Conservation (phyloP, 352 stramenopile genomes). For the Phytophthora megakarya region DNA sequence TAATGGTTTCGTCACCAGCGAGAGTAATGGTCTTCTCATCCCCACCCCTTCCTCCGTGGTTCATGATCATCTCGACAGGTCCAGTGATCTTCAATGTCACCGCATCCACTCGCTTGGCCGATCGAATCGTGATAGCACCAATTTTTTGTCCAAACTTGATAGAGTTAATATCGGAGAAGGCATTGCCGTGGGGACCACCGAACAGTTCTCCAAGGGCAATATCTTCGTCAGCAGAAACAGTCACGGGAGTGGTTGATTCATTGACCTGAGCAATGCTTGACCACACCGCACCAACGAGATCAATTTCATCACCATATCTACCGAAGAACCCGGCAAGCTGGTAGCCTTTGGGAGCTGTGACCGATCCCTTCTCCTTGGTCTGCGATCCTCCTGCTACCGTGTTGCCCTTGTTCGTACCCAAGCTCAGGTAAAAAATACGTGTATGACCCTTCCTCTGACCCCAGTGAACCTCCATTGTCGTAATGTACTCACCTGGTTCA, state of each 20-base stretch:
- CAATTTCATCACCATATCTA: constrained; percentile 23
- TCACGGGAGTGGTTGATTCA: constrained; percentile 7
- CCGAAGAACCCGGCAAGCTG: constrained; percentile 31
- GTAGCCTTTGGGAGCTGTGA: constrained; percentile 25
- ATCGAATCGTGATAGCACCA: constrained; percentile 23
- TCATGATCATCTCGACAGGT: constrained; percentile 23
- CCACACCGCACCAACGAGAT: constrained; percentile 29
- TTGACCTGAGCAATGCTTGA: constrained; percentile 31
- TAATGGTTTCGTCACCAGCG: constrained; percentile 28
- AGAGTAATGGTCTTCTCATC: constrained; percentile 43
- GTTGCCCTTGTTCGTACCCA: constrained; percentile 16
- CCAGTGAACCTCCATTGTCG: constrained; percentile 18
- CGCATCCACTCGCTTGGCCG: constrained; percentile 40
- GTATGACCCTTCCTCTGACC: constrained; percentile 5
- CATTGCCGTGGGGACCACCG: constrained; percentile 23
- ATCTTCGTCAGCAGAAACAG: constrained; percentile 21
- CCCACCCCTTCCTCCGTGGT: constrained; percentile 49
- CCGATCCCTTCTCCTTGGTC: constrained; percentile 17
- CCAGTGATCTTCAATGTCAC: constrained; percentile 39
- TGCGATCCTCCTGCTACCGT: constrained; percentile 16
- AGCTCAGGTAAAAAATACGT: constrained; percentile 25
- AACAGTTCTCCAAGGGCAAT: constrained; percentile 26
- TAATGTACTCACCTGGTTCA: constrained; percentile 23
- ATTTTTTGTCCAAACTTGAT: constrained; percentile 27
- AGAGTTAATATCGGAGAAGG: constrained; percentile 33